Conservation (phyloP, 2,329 filamentous ascomycete species). For the Penicillium sp. region DNA sequence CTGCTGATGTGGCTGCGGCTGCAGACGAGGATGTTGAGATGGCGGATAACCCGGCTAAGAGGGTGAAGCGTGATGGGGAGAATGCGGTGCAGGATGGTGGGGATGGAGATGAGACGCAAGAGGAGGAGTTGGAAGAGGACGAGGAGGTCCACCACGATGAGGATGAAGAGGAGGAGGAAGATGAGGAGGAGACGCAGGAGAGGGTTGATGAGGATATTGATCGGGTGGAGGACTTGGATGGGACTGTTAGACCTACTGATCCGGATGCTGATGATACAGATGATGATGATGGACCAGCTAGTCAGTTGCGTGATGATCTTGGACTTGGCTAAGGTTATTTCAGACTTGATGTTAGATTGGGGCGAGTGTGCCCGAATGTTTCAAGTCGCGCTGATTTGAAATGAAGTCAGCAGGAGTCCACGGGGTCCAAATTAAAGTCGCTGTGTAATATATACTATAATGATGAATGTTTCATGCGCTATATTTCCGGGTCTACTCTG, state of each 20-base stretch:
- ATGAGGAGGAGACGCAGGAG: conserved; percentile 21
- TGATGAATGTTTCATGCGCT: conserved; percentile 18
- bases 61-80: conserved; percentile 22
- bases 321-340: conserved; percentile 24
- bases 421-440: conserved; percentile 5
- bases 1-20: conserved; percentile 3
- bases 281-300: conserved; percentile 32
- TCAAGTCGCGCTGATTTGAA: too few species aligned
- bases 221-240: conserved; percentile 40
- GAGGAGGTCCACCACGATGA: conserved; percentile 26
- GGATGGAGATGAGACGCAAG: conserved; percentile 24
- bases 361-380: background rate
- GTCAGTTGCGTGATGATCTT: conserved; percentile 33
- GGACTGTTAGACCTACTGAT: conserved; percentile 25
- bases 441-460: conserved; percentile 24
- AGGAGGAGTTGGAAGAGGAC: conserved; percentile 28
- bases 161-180: conserved; percentile 24
- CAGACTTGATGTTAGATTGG: background rate
- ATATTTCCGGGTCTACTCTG: background rate
- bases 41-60: conserved; percentile 25
- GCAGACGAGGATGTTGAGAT: conserved; percentile 22
- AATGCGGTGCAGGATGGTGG: background rate
- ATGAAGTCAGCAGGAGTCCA: background rate
- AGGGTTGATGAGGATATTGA: conserved; percentile 37
- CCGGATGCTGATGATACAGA: conserved; percentile 37